phyloP scores from a whole-genome alignment of 192 early-diverging fungal species.

The Linnemannia elongata region DNA sequence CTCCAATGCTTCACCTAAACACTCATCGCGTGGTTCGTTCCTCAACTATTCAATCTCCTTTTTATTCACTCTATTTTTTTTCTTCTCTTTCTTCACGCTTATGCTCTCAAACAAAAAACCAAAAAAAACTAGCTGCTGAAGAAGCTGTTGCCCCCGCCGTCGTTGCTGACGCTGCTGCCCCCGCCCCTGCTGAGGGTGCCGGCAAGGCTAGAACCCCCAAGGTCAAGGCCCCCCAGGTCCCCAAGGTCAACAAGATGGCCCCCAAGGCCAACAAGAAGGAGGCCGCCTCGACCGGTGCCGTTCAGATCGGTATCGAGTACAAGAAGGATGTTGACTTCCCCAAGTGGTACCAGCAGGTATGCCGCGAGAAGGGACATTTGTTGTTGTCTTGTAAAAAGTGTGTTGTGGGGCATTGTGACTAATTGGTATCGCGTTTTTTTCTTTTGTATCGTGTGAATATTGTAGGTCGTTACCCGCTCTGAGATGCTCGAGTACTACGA shows the following conservation, averaged over 20 bases:
- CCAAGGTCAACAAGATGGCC: slow-evolving; percentile 62
- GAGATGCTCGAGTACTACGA: slow-evolving; percentile 99
- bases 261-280: slow-evolving; percentile 61
- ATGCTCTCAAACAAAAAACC: neutral
- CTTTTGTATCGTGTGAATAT: neutral
- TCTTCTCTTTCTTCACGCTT: neutral
- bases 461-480: slow-evolving; percentile 83
- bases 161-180: slow-evolving; percentile 59
- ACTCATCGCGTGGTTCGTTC: neutral
- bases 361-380: too few relatives aligned
- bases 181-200: slow-evolving; percentile 68
- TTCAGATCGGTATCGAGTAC: slow-evolving; percentile 87
- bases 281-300: slow-evolving; percentile 65
- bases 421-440: neutral
- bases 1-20: neutral
- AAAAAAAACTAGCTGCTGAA: slow-evolving; percentile 61
- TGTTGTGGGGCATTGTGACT: neutral
- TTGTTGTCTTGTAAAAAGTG: neutral
- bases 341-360: slow-evolving; percentile 91
- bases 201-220: slow-evolving; percentile 61
- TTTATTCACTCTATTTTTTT: neutral
- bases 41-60: slow-evolving; percentile 5
- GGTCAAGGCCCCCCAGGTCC: slow-evolving; percentile 50
- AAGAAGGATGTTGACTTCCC: slow-evolving; percentile 94
- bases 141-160: slow-evolving; percentile 74